Evolutionary conservation across 2,329 filamentous ascomycete genomes (phyloP), one percentile per base, ranked within the genome.

Genomic region (Pseudogymnoascus verrucosus): DNA sequence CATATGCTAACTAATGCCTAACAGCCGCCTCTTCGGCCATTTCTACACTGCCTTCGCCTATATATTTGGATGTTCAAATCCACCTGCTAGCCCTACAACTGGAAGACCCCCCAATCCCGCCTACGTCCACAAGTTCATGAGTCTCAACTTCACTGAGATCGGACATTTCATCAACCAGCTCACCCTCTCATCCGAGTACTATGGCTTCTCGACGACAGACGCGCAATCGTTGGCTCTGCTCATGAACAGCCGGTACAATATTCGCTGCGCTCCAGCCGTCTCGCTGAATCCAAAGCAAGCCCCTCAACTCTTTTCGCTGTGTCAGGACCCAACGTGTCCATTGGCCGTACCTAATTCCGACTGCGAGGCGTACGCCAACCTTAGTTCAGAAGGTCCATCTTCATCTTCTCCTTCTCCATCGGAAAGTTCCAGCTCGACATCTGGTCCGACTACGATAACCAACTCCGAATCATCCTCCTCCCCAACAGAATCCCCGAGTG

Each of bases 111-210:
- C 68, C 19, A 68, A 62, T 60, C 69, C 68, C 14, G 70, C 72
- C 28, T 74, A 74, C 63, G 71, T 72, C 4, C 73, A 74, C 67
- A 73, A 74, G 47, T 74, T 67, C 63, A 74, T 74, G 73, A 66
- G 72, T 60, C 66, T 74, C 21, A 69, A 73, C 61, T 62, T 69
- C 21, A 69, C 68, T 1, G 65, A 74, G 23, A 64, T 74, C 6
- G 71, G 68, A 5, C 70, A 74, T 57, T 74, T 74, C 63, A 72
- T 74, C 62, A 63, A 71, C 7, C 72, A 74, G 47, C 66, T 74
- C 40, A 69, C 67, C 2, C 26, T 64, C 7, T 65, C 72, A 6
- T 69, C 67, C 47, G 64, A 63, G 28, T 67, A 68, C n/a, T 71
- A 65, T 47, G 72, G 72, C 36, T 73, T 74, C 64, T 71, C 71